Percentiles rank a stretch among this genome's conserved stretches.
Conservation (phyloP, 2,329 filamentous ascomycete genomes). For the Phyllosticta citriasiana region DNA sequence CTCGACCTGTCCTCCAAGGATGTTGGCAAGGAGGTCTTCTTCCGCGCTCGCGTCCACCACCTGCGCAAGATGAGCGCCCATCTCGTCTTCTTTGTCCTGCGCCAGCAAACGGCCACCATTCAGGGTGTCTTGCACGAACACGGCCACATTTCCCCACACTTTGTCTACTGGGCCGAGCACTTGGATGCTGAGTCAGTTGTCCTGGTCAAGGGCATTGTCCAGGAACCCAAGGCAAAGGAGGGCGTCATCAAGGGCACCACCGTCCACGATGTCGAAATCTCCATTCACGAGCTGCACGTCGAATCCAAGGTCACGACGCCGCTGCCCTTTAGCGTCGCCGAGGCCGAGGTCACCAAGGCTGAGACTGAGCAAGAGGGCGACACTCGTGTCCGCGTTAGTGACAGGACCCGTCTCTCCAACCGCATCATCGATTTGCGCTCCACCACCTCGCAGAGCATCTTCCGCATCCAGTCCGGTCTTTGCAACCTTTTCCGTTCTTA, state of each 20-base stretch:
- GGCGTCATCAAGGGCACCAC: conserved; percentile 65
- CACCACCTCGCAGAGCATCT: conserved; percentile 77
- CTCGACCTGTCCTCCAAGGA: conserved; percentile 42
- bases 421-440: conserved; percentile 78
- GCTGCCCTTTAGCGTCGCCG: conserved; percentile 59
- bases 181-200: conserved; percentile 70
- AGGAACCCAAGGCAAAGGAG: conserved; percentile 54
- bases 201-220: conserved; percentile 62
- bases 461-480: conserved; percentile 74
- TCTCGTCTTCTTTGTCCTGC: conserved; percentile 75
- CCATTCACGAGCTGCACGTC: conserved; percentile 56
- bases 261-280: conserved; percentile 66
- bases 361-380: conserved; percentile 46
- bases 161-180: conserved; percentile 82
- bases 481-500: conserved; percentile 69
- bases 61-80: conserved; percentile 72
- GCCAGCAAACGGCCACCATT: conserved; percentile 72
- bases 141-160: conserved; percentile 56
- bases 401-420: conserved; percentile 65
- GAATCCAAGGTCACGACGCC: conserved; percentile 51
- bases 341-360: conserved; percentile 53
- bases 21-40: conserved; percentile 51
- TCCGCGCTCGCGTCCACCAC: conserved; percentile 66
- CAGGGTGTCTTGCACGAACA: conserved; percentile 68
- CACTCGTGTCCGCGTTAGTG: conserved; percentile 52